Evolutionary conservation across 805 yeast genomes (phyloP).

Genomic region (Sungouiozyma intestinalis): DNA sequence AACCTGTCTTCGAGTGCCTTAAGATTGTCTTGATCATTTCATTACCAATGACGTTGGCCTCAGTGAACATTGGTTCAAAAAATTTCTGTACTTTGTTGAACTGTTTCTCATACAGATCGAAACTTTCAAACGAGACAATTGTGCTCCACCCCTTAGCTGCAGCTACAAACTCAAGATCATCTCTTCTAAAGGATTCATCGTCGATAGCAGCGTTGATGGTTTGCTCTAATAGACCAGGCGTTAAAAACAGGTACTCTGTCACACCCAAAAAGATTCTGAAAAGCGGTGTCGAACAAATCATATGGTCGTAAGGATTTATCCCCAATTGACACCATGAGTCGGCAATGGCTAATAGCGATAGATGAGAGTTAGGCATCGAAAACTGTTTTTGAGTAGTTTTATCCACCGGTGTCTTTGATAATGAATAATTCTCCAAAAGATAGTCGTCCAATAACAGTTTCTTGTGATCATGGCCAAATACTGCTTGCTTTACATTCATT

Average conservation of each 20-base stretch:
- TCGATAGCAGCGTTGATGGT: conserved; percentile 62
- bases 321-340: conserved; percentile 85
- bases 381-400: conserved; percentile 25
- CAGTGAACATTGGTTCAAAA: conserved; percentile 77
- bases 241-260: conserved; percentile 79
- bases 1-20: conserved; percentile 20
- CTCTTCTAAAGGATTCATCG: conserved; percentile 65
- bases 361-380: conserved; percentile 67
- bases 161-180: conserved; percentile 84
- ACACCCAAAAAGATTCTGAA: conserved; percentile 92
- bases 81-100: conserved; percentile 77
- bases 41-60: conserved; percentile 81
- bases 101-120: conserved; percentile 53
- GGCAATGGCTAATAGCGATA: conserved; percentile 80
- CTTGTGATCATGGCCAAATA: conserved; percentile 58
- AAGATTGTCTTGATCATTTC: conserved; percentile 84
- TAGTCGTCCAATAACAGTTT: conserved; percentile 66
- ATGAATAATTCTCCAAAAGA: conserved; percentile 67
- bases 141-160: conserved; percentile 86
- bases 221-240: conserved; percentile 72
- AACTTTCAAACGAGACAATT: conserved; percentile 66
- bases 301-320: conserved; percentile 91
- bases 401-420: conserved; percentile 56
- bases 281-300: conserved; percentile 89
- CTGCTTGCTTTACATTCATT: conserved; percentile 55